Conservation (phyloP, 371 early-diverging fungal species). For the Vittaforma corneae region DNA sequence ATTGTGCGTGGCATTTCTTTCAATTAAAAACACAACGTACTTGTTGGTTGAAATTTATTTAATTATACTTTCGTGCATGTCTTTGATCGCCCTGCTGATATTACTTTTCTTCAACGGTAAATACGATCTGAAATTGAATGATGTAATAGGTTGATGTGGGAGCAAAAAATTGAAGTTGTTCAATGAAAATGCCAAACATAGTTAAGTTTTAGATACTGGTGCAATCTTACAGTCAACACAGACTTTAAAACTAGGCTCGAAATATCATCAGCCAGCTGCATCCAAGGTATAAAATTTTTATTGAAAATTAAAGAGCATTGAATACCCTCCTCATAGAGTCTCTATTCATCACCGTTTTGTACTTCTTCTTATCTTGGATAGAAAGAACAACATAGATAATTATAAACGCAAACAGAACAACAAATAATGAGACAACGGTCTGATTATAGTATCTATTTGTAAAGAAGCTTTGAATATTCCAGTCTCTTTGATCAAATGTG, state of each 20-base stretch:
- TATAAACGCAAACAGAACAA: neutral
- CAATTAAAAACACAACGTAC: conserved; percentile 7
- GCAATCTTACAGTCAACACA: no score
- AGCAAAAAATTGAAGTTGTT: no score
- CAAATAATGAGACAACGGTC: neutral
- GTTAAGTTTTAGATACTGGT: no score
- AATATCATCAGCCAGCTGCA: neutral
- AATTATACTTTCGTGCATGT: neutral
- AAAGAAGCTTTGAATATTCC: neutral
- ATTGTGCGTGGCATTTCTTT: conserved; percentile 24
- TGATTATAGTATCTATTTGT: neutral
- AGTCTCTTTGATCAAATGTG: neutral
- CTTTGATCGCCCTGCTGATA: neutral
- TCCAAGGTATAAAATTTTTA: neutral
- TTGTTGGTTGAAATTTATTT: conserved; percentile 29
- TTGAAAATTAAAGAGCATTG: neutral
- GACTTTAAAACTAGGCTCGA: neutral
- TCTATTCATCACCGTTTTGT: neutral
- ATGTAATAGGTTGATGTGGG: neutral
- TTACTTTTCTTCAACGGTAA: conserved; percentile 24
- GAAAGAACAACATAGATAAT: neutral
- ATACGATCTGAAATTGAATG: conserved; percentile 24
- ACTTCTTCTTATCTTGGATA: neutral
- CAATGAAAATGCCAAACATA: no score
- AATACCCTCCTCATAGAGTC: neutral